Conservation (phyloP, 306 rosid species). For the Gynostemma pentaphyllum region DNA sequence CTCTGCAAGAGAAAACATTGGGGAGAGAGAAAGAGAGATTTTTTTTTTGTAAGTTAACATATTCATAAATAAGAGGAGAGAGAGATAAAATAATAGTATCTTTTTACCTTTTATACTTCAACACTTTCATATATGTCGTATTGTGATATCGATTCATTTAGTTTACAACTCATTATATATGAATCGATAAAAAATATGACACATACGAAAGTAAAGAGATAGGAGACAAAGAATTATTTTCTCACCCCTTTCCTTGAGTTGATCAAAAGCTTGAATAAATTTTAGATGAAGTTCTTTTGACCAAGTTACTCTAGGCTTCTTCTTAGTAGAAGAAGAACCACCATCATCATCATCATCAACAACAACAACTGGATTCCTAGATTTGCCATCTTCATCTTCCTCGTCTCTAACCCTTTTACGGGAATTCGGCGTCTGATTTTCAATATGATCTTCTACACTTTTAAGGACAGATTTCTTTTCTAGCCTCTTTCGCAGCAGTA, state of each 20-base stretch:
- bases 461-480: not conserved
- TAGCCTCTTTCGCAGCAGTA: constrained; percentile 1
- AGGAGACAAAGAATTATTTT: not conserved
- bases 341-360: not conserved
- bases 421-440: not conserved
- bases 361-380: not conserved
- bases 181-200: no score
- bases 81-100: no score
- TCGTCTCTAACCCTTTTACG: not conserved
- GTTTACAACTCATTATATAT: no score
- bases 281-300: not conserved
- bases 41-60: no score
- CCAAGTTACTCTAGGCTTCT: constrained; percentile 12
- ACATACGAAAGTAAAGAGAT: no score
- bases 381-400: not conserved
- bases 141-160: no score
- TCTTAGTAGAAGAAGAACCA: not conserved
- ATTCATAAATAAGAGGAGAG: not conserved
- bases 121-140: no score
- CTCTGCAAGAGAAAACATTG: constrained; percentile 9
- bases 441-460: not conserved
- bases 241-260: constrained; percentile 8
- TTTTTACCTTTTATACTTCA: no score
- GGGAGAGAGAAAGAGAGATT: not conserved
- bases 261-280: constrained; percentile 7